Base-by-base conservation (phyloP, 495 filamentous ascomycete genomes). In the Podospora comata region DNA sequence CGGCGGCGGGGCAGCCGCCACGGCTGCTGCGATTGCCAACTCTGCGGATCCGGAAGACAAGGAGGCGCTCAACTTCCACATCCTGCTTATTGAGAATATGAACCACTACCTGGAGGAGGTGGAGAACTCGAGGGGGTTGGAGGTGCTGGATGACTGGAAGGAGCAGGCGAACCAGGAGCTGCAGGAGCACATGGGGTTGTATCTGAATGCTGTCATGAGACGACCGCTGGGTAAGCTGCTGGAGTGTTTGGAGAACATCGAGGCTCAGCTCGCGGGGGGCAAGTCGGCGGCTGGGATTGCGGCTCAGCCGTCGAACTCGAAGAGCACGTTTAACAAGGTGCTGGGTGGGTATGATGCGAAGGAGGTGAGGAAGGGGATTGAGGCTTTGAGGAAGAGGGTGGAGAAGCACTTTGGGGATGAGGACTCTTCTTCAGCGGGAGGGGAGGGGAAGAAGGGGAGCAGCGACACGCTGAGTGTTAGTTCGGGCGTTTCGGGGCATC, bases 21-120 rank as follows among this genome's bases (percentile, higher is more conserved):
- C 23, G 23, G 39, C 53, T 28, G 39, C 39, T 48, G 39, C 39
- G 5, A 48, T 48, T 48, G 39, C 39, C 15, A 62, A 53, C 18
- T 32, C 65, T 6, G 85, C 87, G 59, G 84, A 86, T 68, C 86
- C 82, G n/a, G 94, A 98, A 73, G 94, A 98, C 76, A 98, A 98
- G 78, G 94, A 97, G 75, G 89, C 91, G 18, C 84, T 98, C 23
- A 97, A 98, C 76, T 96, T 96, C 79, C 93, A 97, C 76, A 97
- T 98, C 72, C 85, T 97, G 61, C 85, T 98, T 39, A 97, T 98
- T 68, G 94, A 98, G 77, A 98, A 98, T 76, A 97, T 97, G 94
- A 95, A 97, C 76, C 93, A 97, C 76, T 97, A 94, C 77, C 81
- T 94, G 11, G 93, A 97, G 72, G 94, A 97, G 75, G 89, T 96